Conservation (phyloP, 768 basidiomycete species). For the Tulasnella sp. region DNA sequence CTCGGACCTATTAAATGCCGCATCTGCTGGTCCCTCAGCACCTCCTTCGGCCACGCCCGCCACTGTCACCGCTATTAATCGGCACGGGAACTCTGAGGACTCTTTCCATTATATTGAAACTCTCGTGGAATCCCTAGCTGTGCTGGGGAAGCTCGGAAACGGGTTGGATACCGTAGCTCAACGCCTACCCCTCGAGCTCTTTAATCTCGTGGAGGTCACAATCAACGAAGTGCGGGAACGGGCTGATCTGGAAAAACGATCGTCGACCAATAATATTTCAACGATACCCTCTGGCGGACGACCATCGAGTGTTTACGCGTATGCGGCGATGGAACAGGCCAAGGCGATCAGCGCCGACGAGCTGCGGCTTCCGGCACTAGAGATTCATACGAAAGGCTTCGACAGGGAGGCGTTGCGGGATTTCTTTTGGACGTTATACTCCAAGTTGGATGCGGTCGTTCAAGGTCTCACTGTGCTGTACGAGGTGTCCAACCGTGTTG, state of each 20-base stretch:
- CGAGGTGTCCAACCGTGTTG: constrained; percentile 84
- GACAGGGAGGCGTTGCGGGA: constrained; percentile 84
- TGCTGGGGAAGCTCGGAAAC: constrained; percentile 76
- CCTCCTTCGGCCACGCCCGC: background rate
- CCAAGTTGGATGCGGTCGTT: constrained; percentile 85
- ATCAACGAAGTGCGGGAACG: constrained; percentile 88
- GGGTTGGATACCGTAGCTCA: constrained; percentile 77
- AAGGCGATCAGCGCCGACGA: constrained; percentile 30
- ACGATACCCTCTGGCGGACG: constrained; percentile 29
- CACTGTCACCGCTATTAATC: constrained; percentile 20
- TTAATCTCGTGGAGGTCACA: constrained; percentile 71
- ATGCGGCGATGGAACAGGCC: constrained; percentile 10
- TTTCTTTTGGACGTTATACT: constrained; percentile 95
- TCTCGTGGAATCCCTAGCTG: constrained; percentile 82
- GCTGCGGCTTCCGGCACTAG: constrained; percentile 60
- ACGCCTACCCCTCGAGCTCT: constrained; percentile 74
- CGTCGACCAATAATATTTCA: background rate
- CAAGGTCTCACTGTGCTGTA: constrained; percentile 84
- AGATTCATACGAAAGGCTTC: constrained; percentile 54
- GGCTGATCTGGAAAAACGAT: constrained; percentile 51
- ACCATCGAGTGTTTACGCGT: constrained; percentile 42
- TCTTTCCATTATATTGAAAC: constrained; percentile 91
- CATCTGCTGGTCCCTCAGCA: constrained; percentile 2
- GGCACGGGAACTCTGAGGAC: constrained; percentile 53
- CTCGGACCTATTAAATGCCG: constrained; percentile 20